A percentile compares a stretch with the other conserved stretches of the same genome.
Evolutionary conservation across 495 filamentous ascomycete species (phyloP).

Genomic region (Astrothelium subdiscretum): DNA sequence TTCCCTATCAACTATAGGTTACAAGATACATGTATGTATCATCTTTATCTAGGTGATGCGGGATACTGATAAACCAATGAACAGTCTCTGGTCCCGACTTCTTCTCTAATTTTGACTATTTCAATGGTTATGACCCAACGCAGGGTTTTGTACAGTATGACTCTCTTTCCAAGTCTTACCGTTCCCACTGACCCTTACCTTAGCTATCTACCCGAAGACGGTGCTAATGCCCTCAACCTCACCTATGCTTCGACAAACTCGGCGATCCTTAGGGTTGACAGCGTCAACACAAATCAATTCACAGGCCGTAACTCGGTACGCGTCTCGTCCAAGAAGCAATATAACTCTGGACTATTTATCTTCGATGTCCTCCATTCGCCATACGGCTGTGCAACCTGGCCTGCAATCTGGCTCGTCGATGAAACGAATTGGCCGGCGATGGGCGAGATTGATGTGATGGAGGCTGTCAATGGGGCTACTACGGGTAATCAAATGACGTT

Average conservation of each 20-base stretch:
- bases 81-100: constrained; percentile 35
- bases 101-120: constrained; percentile 44
- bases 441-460: constrained; percentile 41
- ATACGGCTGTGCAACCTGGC: constrained; percentile 44
- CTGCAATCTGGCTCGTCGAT: constrained; percentile 52
- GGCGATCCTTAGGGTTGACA: constrained; percentile 43
- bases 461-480: constrained; percentile 34
- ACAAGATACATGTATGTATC: constrained; percentile 35
- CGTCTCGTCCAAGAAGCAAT: constrained; percentile 39
- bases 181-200: neutral
- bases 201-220: constrained; percentile 25
- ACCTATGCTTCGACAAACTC: constrained; percentile 37
- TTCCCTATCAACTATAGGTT: constrained; percentile 36
- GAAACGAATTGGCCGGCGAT: constrained; percentile 46
- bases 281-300: constrained; percentile 29
- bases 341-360: constrained; percentile 41
- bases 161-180: neutral
- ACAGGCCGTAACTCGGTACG: constrained; percentile 43
- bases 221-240: constrained; percentile 35
- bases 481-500: constrained; percentile 37
- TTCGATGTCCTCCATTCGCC: constrained; percentile 43
- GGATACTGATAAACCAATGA: neutral
- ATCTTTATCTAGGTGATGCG: neutral
- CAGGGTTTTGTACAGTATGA: constrained; percentile 41
- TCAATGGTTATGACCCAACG: constrained; percentile 40